Evolutionary conservation across 2,329 filamentous ascomycete genomes (phyloP), one percentile per base, ranked within the genome.

Genomic region (Fusarium austroafricanum): DNA sequence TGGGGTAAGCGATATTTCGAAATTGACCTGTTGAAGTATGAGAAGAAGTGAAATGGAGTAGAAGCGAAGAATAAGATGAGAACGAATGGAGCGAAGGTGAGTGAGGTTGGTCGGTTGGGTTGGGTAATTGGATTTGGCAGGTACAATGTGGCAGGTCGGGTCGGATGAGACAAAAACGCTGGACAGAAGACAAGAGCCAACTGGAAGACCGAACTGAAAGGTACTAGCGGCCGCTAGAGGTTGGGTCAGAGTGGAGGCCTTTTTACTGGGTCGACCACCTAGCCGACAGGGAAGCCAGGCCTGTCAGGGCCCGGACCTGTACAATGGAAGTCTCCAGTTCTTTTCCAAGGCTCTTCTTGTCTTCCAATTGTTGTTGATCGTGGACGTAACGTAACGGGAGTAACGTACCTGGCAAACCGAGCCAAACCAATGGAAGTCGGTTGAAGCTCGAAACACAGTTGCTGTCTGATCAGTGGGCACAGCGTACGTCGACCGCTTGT

Each of bases 181-280:
- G 46, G 21, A 26, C 37, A 35, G 50, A 26, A 29, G 50, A 21
- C 40, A 55, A 43, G 26, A 26, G 7, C 26, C 26, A 26, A 26
- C 26, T 37, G 50, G 35, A 35, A 26, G 26, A 3, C 46, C 44
- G 38, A 61, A 61, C 56, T 61, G 39, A 61, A 61, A 53, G 29
- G 61, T 64, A 61, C 56, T 64, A 65, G 59, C 52, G 61, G 59
- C 60, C 60, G 59, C 61, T 64, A 40, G 43, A 46, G 56, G 40
- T 37, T 12, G 29, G 42, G 10, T 18, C 21, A 23, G 21, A 33
- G 33, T 57, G 49, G 56, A 55, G 46, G 60, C 35, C 33, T 26
- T 18, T 56, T 54, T 40, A 57, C 47, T 53, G 46, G 46, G 53
- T 33, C 44, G 20, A n/a, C 53, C 45, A 21, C 52, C 45, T 37